phyloP scores from a whole-genome alignment of 2,329 filamentous ascomycete species.

The Stachybotrys chartarum region DNA sequence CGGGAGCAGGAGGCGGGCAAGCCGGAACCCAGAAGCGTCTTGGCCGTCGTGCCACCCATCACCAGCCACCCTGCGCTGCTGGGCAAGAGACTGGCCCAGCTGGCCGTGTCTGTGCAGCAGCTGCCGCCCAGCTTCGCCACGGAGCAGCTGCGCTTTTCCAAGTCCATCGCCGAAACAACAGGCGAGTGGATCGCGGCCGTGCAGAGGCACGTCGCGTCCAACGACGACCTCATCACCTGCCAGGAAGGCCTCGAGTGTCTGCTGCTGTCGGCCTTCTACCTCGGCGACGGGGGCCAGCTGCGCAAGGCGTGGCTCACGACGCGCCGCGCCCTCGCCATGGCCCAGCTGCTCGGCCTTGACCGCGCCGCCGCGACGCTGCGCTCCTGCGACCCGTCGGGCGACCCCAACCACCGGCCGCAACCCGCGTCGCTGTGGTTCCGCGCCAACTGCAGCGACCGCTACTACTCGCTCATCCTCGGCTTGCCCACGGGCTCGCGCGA shows the following conservation, averaged over 20 bases:
- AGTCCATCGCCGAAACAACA: slow-evolving; percentile 10
- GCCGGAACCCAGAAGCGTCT: slow-evolving; percentile 18
- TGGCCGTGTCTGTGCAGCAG: slow-evolving; percentile 39
- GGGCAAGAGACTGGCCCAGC: slow-evolving; percentile 37
- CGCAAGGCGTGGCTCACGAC: slow-evolving; percentile 46
- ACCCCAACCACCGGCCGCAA: slow-evolving; percentile 19
- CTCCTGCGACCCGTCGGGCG: slow-evolving; percentile 25
- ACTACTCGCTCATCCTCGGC: slow-evolving; percentile 43
- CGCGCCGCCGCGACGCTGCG: slow-evolving; percentile 26
- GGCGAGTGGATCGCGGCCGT: slow-evolving; percentile 23
- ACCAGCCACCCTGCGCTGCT: slow-evolving; percentile 39
- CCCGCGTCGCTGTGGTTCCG: slow-evolving; percentile 36
- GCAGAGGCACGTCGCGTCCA: slow-evolving; percentile 34
- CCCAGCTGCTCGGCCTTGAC: slow-evolving; percentile 43
- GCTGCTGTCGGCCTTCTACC: slow-evolving; percentile 38
- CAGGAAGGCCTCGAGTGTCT: slow-evolving; percentile 47
- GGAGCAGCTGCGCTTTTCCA: slow-evolving; percentile 14
- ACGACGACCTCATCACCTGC: slow-evolving; percentile 44
- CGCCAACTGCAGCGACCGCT: slow-evolving; percentile 41
- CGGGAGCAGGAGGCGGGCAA: slow-evolving; percentile 22
- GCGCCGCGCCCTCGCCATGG: slow-evolving; percentile 41
- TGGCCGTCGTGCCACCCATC: slow-evolving; percentile 26
- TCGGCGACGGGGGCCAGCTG: slow-evolving; percentile 45
- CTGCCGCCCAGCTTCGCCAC: slow-evolving; percentile 25
- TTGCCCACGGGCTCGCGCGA: slow-evolving; percentile 37